phyloP scores from a whole-genome alignment of 352 stramenopile genomes.

The Ophiocytium majus region DNA sequence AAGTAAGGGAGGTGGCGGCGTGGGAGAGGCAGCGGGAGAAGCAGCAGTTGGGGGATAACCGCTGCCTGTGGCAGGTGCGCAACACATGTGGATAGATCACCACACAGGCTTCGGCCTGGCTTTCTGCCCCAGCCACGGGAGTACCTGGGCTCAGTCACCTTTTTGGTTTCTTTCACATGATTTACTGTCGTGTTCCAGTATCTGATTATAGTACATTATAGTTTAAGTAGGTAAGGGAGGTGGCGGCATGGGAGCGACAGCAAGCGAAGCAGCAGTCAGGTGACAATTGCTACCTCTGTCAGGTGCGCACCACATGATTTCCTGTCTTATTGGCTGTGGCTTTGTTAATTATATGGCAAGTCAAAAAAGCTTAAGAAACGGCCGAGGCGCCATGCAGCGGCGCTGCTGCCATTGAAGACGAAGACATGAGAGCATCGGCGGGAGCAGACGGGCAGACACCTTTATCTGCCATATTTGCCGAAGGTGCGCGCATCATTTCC shows the following conservation, averaged over 20 bases:
- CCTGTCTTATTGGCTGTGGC: no score
- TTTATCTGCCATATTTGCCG: slow-evolving; percentile 41
- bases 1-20: slow-evolving; percentile 29
- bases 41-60: slow-evolving; percentile 37
- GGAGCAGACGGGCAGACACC: slow-evolving; percentile 36
- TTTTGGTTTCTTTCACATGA: no score
- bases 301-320: slow-evolving; percentile 15
- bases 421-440: slow-evolving; percentile 11
- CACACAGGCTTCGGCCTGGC: no score
- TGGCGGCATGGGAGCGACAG: slow-evolving; percentile 30
- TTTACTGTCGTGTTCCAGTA: no score
- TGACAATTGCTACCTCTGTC: slow-evolving; percentile 43
- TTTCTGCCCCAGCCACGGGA: no score
- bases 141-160: no score
- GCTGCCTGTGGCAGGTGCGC: slow-evolving; percentile 44
- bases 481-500: no score
- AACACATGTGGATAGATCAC: no score
- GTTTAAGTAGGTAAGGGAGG: no score
- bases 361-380: neutral
- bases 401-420: no score
- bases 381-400: slow-evolving; percentile 43
- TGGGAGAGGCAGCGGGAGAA: slow-evolving; percentile 33
- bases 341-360: no score
- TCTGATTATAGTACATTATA: no score
- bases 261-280: slow-evolving; percentile 29